Evolutionary conservation across 352 stramenopile species (phyloP).

Genomic region (Halophytophthora polymorphica): DNA sequence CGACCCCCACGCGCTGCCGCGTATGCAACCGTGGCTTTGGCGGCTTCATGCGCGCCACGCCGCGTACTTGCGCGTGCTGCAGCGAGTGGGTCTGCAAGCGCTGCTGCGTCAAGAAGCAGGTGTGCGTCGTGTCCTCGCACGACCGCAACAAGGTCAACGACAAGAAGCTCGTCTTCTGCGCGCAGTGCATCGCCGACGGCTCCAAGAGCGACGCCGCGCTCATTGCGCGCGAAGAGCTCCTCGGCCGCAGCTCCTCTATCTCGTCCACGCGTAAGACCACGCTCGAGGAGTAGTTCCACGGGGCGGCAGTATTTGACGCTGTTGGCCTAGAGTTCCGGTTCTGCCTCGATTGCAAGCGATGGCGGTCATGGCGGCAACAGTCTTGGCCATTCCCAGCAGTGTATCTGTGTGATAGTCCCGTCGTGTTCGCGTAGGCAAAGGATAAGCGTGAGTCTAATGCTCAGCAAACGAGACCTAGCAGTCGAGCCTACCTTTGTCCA

Average conservation of each 20-base stretch:
- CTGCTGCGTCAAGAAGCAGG: constrained; percentile 35
- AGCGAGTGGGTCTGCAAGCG: constrained; percentile 33
- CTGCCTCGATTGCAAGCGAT: too few species aligned
- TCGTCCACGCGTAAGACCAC: constrained; percentile 29
- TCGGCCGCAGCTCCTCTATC: constrained; percentile 25
- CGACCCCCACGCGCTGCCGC: constrained; percentile 19
- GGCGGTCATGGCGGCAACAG: too few species aligned
- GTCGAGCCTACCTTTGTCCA: too few species aligned
- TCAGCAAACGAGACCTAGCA: too few species aligned
- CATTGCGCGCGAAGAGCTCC: constrained; percentile 30
- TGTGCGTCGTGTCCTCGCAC: constrained; percentile 36
- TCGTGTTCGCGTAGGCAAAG: too few species aligned
- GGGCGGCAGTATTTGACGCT: too few species aligned
- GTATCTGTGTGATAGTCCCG: too few species aligned
- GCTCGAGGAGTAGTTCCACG: constrained; percentile 2
- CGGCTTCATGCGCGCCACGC: constrained; percentile 25
- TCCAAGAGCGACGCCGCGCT: constrained; percentile 32
- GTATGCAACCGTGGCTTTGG: constrained; percentile 31
- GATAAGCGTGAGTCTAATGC: too few species aligned
- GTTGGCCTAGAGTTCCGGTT: too few species aligned
- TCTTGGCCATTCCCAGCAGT: too few species aligned
- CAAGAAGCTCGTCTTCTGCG: constrained; percentile 37
- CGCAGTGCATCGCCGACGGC: constrained; percentile 30
- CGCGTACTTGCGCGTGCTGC: constrained; percentile 27
- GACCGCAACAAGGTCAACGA: constrained; percentile 37